Evolutionary conservation across 768 basidiomycete genomes (phyloP).

Genomic region (Exsudoporus frostii): DNA sequence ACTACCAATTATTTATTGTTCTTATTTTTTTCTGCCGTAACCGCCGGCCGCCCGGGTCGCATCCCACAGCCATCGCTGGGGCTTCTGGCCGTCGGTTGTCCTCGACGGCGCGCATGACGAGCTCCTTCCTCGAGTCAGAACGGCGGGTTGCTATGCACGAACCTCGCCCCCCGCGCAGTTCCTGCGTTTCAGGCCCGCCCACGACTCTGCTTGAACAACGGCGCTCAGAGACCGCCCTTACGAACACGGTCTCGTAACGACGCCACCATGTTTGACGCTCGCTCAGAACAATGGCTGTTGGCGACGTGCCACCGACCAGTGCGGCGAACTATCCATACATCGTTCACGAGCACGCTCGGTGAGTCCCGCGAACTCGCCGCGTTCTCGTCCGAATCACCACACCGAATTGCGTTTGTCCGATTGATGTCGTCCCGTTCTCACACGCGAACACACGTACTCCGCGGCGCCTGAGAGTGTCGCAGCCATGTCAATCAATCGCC

Average conservation of each 20-base stretch:
- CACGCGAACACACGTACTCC: not conserved
- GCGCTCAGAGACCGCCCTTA: not conserved
- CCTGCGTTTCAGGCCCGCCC: not conserved
- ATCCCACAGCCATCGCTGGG: slow-evolving; percentile 7
- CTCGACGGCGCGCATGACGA: not conserved
- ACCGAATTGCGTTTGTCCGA: not conserved
- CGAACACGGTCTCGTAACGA: not conserved
- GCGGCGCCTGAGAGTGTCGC: not conserved
- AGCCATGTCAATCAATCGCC: not conserved
- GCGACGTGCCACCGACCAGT: not conserved
- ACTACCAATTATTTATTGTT: slow-evolving; percentile 25
- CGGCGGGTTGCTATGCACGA: not conserved
- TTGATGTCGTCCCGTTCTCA: not conserved
- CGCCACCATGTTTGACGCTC: not conserved
- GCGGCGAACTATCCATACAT: not conserved
- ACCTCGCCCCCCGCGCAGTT: not conserved
- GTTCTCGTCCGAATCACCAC: not conserved
- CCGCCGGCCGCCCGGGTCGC: slow-evolving; percentile 15
- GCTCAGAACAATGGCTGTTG: not conserved
- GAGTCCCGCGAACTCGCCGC: slow-evolving; percentile 9
- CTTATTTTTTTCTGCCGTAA: slow-evolving; percentile 18
- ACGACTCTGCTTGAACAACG: not conserved
- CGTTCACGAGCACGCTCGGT: not conserved
- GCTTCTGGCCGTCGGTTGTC: not conserved
- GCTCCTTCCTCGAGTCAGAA: not conserved